A percentile compares a stretch with the other conserved stretches of the same genome.
Evolutionary conservation across 164 flowering plant species (phyloP).

Genomic region (Tinospora cordifolia): DNA sequence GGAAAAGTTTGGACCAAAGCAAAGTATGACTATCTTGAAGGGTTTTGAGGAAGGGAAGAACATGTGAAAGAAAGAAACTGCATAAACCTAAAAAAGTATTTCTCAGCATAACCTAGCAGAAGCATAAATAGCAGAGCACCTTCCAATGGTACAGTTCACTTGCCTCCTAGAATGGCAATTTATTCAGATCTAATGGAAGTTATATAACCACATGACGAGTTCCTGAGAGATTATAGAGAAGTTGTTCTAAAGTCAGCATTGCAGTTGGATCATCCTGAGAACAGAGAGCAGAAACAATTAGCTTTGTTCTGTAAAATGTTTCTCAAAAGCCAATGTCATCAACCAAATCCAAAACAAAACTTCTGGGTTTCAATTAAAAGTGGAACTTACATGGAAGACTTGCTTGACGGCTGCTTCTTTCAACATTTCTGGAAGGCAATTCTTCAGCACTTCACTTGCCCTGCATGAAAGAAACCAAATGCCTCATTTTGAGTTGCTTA

Average conservation of each 20-base stretch:
- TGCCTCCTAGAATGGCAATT: not conserved
- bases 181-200: not conserved
- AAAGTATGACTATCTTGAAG: no score
- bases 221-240: constrained; percentile 14
- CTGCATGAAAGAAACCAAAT: constrained; percentile 12
- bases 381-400: constrained; percentile 18
- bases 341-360: no score
- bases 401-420: constrained; percentile 19
- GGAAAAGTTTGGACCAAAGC: no score
- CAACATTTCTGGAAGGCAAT: constrained; percentile 22
- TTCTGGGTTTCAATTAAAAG: no score
- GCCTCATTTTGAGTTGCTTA: not conserved
- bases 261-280: constrained; percentile 19
- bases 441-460: constrained; percentile 25
- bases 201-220: constrained; percentile 4
- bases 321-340: no score
- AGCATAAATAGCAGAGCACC: no score
- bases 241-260: constrained; percentile 17
- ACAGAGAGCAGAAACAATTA: not conserved
- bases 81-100: no score
- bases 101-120: no score
- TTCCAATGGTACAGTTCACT: not conserved
- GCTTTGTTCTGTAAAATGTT: no score
- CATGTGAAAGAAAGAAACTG: no score
- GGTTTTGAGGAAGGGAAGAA: no score